A percentile compares a stretch with the other conserved stretches of the same genome.
Conservation (phyloP, 768 basidiomycete genomes). For the Mycena indigotica region DNA sequence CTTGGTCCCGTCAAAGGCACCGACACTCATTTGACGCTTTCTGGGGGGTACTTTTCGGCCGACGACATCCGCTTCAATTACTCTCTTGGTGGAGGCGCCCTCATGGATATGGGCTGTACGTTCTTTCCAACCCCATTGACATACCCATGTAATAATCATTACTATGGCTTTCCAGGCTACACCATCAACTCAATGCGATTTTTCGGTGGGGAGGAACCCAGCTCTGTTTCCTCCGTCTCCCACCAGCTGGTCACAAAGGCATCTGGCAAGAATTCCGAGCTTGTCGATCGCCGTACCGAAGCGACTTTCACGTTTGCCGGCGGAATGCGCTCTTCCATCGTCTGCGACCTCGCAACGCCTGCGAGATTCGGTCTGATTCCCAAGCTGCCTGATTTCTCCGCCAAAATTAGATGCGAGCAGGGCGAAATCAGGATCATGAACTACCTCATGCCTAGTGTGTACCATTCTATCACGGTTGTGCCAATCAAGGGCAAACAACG, state of each 20-base stretch:
- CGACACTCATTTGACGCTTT: slow-evolving; percentile 40
- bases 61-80: slow-evolving; percentile 56
- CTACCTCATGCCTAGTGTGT: slow-evolving; percentile 47
- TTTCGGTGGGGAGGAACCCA: slow-evolving; percentile 45
- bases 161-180: slow-evolving; percentile 50
- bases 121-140: too few relatives aligned
- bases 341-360: slow-evolving; percentile 36
- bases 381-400: slow-evolving; percentile 35
- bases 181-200: slow-evolving; percentile 50
- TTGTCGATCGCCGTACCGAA: slow-evolving; percentile 34
- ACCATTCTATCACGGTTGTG: slow-evolving; percentile 51
- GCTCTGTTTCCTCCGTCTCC: slow-evolving; percentile 41
- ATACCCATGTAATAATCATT: too few relatives aligned
- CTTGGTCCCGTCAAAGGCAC: slow-evolving; percentile 54
- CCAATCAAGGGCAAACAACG: slow-evolving; percentile 32
- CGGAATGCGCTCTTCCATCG: slow-evolving; percentile 38
- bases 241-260: slow-evolving; percentile 29
- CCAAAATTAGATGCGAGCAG: slow-evolving; percentile 44
- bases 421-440: slow-evolving; percentile 46
- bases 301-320: slow-evolving; percentile 36
- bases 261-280: slow-evolving; percentile 27
- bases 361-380: slow-evolving; percentile 38
- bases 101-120: slow-evolving; percentile 67
- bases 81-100: slow-evolving; percentile 57
- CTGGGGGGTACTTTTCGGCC: slow-evolving; percentile 34